Conservation (phyloP, 768 basidiomycete genomes). For the Leccinum aurantiacum region DNA sequence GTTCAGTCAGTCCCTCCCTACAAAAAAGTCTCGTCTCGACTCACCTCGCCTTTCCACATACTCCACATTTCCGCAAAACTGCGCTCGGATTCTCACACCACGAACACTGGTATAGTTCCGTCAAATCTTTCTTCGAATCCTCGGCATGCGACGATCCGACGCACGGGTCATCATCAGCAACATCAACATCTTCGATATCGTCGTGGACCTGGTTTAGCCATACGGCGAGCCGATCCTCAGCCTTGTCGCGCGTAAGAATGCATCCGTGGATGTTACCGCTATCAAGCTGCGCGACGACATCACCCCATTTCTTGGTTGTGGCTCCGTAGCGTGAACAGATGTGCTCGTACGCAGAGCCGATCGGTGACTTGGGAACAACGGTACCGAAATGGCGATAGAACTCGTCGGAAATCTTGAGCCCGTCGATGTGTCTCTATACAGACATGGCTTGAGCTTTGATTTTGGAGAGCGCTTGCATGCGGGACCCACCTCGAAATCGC, state of each 20-base stretch:
- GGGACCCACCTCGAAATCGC: conserved; percentile 48
- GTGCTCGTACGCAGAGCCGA: conserved; percentile 50
- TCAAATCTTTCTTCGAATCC: conserved; percentile 29
- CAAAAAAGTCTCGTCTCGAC: background rate
- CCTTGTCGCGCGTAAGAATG: conserved; percentile 35
- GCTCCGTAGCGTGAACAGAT: conserved; percentile 45
- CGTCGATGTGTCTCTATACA: conserved; percentile 37
- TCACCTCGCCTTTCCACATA: conserved; percentile 44
- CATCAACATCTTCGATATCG: conserved; percentile 18
- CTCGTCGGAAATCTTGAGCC: conserved; percentile 51
- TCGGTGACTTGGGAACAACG: conserved; percentile 47
- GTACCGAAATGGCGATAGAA: conserved; percentile 45
- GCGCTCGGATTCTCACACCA: conserved; percentile 66
- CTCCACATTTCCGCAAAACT: conserved; percentile 49
- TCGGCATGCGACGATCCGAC: background rate
- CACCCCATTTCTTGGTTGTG: conserved; percentile 22
- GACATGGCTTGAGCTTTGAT: background rate
- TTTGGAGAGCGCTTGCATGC: background rate
- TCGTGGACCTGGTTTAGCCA: conserved; percentile 51
- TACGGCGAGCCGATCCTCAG: conserved; percentile 53
- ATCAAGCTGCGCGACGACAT: conserved; percentile 35
- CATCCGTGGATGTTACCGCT: conserved; percentile 23
- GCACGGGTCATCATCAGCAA: background rate
- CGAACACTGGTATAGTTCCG: conserved; percentile 56
- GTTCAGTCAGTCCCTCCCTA: background rate